Evolutionary conservation across 345 rosid species (phyloP), one percentile per base, ranked within the genome.

Genomic region (Erucastrum elatum): DNA sequence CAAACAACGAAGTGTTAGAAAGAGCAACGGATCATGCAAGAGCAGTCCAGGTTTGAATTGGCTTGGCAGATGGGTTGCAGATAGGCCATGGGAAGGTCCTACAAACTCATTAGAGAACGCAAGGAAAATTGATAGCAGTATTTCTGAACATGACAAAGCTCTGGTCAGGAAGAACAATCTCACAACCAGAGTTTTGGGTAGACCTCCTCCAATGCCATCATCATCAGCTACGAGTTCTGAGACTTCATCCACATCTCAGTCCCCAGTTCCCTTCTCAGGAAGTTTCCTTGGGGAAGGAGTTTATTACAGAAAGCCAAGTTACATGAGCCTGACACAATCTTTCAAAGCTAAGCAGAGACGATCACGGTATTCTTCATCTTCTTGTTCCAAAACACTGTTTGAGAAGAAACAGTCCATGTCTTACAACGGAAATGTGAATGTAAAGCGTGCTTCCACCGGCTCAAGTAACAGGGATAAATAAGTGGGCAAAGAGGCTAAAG

Each of bases 21-120:
- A 87, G 81, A 91, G 86, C 84, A 89, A 81, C 89, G 0, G 81
- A 44, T 44, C 51, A 10, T 10, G 13, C 15, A 12, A 10, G 51
- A 1, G 11, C 44, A 8, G 82, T 80, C 81, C 85, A 5, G 89
- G 84, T 39, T 85, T 88, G 87, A 86, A 84, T 75, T 91, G 97
- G 97, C 84, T 92, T 49, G 93, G 92, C 8, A 69, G 85, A n/a
- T 90, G 98, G 97, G 85, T 87, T 90, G 90, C 93, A 64, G 66
- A 84, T n/a, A 92, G 86, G 78, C 91, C 94, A 17, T 92, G 93
- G 94, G 91, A 89, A 70, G 87, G 60, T 65, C 82, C 78, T 37
- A 74, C 78, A 25, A 79, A 79, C 37, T 74, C 78, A 74, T 74
- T 75, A 63, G 82, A 75, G 0, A 75, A 64, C 27, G 66, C 74